These are phyloP conservation scores for Fagus sylvatica DNA, from an alignment of 306 rosid species.

Conservation along the genomic window DNA sequence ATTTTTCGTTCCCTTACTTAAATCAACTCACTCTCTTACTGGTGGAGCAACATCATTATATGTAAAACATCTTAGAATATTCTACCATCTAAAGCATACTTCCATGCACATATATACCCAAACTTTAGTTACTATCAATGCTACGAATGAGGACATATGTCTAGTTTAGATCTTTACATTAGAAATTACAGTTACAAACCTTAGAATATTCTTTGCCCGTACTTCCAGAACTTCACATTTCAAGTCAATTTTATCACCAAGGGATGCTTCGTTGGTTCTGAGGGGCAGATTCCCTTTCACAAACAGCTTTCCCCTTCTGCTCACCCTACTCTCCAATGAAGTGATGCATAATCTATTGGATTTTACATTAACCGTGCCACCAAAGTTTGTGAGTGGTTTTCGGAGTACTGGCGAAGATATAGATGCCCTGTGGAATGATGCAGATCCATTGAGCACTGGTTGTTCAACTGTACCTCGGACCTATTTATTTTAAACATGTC, in stretches of 20 bases:
- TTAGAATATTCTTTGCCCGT: conserved; percentile 66
- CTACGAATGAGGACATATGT: neutral
- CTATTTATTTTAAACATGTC: conserved; percentile 47
- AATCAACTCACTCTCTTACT: too few species aligned
- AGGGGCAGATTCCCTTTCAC: conserved; percentile 95
- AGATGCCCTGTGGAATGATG: conserved; percentile 83
- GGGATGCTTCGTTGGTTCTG: conserved; percentile 72
- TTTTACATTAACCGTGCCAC: conserved; percentile 80
- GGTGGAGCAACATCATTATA: neutral
- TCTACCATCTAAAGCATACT: neutral
- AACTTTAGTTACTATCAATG: neutral
- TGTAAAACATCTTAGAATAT: neutral
- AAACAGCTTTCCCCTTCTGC: conserved; percentile 80
- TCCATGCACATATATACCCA: conserved; percentile 9
- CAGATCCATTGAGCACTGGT: conserved; percentile 86
- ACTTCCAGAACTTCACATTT: conserved; percentile 91
- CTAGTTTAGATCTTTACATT: conserved; percentile 7
- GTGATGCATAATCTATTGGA: conserved; percentile 82
- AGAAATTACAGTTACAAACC: conserved; percentile 46
- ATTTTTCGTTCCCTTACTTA: too few species aligned
- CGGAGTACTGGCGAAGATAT: conserved; percentile 84
- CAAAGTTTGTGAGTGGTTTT: conserved; percentile 75
- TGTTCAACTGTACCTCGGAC: conserved; percentile 88
- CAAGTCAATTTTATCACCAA: conserved; percentile 75
- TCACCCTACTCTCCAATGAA: conserved; percentile 82